Base-by-base conservation (phyloP, 169 alveolate genomes). In the Cryptosporidium xiaoi region DNA sequence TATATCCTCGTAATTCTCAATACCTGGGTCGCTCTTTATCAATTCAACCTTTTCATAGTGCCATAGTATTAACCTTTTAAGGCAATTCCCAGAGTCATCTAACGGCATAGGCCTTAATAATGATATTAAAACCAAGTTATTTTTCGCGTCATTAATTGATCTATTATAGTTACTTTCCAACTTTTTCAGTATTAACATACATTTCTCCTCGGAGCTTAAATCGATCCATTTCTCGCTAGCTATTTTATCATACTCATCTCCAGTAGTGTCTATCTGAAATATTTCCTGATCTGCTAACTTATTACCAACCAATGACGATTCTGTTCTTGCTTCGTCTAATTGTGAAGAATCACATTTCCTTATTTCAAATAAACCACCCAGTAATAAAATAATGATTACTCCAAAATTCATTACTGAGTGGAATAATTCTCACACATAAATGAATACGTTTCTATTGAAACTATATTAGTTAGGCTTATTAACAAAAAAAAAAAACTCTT, bases 31-130 rank as follows among this genome's bases (percentile, higher is more conserved):
- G n/a, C 77, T 60, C 51, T 77, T 77, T 16, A 77, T 44, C 13
- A 77, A 48, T 40, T 77, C 87, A 3, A 77, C 87, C 53, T 77
- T 77, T 18, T 77, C 87, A 77, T 31, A 77, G 31, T 77, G 87
- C 87, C 87, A 77, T 20, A 77, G 18, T 60, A 77, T 77, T 3
- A 77, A 20, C 16, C 87, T 56, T 77, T 77, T 77, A 48, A 77
- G 40, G 48, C 87, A 77, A 31, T 58, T 34, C 10, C 87, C 87
- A 24, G 69, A 60, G 48, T 77, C 87, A n/a, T 77, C 87, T 3
- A 77, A 62, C 4, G 87, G 87, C 33, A 77, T 60, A 15, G 87
- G 87, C 24, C 87, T 77, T 7, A 77, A 50, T 12, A 77, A 31
- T 36, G 87, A 56, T 44, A 48, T 58, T 5, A 77, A 51, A 10